Percentiles rank a stretch among this genome's conserved stretches.
phyloP scores from a whole-genome alignment of 2,329 filamentous ascomycete genomes.

The Chaetomiaceae sp. region DNA sequence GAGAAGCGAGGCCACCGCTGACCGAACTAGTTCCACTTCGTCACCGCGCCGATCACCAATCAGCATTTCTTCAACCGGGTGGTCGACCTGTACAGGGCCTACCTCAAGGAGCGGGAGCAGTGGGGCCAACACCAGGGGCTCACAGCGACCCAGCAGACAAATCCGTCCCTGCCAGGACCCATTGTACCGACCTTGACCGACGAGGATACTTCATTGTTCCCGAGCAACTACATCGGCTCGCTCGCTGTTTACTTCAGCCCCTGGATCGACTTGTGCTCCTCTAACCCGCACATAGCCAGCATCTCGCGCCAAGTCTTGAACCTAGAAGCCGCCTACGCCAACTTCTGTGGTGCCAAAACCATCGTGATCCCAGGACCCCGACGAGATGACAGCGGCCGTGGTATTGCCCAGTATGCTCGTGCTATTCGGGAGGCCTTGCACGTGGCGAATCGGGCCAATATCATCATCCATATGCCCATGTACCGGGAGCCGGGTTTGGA shows the following conservation, averaged over 20 bases:
- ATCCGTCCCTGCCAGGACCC: slow-evolving; percentile 49
- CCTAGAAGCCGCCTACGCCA: slow-evolving; percentile 88
- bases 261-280: slow-evolving; percentile 87
- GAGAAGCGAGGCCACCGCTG: background rate
- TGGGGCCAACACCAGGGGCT: slow-evolving; percentile 30
- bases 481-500: slow-evolving; percentile 64
- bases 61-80: slow-evolving; percentile 66
- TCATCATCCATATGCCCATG: slow-evolving; percentile 81
- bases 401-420: slow-evolving; percentile 73
- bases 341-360: slow-evolving; percentile 85
- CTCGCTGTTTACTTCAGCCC: slow-evolving; percentile 76
- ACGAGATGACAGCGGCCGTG: slow-evolving; percentile 45
- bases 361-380: slow-evolving; percentile 77
- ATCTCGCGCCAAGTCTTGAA: slow-evolving; percentile 87
- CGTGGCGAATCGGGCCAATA: slow-evolving; percentile 69
- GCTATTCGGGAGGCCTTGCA: slow-evolving; percentile 75
- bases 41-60: slow-evolving; percentile 75
- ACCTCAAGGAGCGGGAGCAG: slow-evolving; percentile 43
- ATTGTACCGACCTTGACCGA: slow-evolving; percentile 68
- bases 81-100: slow-evolving; percentile 54
- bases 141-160: slow-evolving; percentile 38
- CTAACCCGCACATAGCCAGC: slow-evolving; percentile 76
- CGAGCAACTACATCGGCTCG: slow-evolving; percentile 64
- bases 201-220: slow-evolving; percentile 71
- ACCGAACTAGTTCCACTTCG: slow-evolving; percentile 64